phyloP scores from a whole-genome alignment of 2,329 filamentous ascomycete species.

The Epichloe baconii region DNA sequence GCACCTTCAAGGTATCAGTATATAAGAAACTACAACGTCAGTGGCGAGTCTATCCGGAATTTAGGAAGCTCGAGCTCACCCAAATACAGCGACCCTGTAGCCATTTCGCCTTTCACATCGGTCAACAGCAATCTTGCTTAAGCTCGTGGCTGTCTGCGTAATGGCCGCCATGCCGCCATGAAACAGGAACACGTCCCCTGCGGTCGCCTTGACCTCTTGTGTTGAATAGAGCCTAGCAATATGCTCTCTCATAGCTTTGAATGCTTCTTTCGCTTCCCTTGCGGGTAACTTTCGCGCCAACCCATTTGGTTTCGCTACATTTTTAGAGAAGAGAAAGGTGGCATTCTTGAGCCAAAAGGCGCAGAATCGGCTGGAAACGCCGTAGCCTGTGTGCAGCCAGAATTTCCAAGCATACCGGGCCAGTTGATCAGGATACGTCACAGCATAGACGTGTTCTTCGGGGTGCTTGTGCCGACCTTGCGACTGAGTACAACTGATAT shows the following conservation, averaged over 20 bases:
- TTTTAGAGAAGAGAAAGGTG: background rate
- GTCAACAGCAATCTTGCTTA: background rate
- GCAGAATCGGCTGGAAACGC: background rate
- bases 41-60: background rate
- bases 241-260: background rate
- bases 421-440: background rate
- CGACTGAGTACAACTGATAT: background rate
- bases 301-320: background rate
- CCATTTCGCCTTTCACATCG: background rate
- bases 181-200: background rate
- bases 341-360: background rate
- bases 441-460: background rate
- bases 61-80: background rate
- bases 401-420: background rate
- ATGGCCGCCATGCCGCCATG: background rate
- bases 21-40: background rate
- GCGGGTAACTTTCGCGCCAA: background rate
- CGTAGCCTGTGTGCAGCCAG: background rate
- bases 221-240: background rate
- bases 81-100: background rate
- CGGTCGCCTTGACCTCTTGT: background rate
- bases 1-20: background rate
- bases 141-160: background rate
- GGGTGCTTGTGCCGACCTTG: background rate
- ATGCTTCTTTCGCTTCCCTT: background rate